These are phyloP conservation scores for Ophiostoma himal-ulmi DNA, from an alignment of 2,329 filamentous ascomycete genomes.

Conservation along the genomic window DNA sequence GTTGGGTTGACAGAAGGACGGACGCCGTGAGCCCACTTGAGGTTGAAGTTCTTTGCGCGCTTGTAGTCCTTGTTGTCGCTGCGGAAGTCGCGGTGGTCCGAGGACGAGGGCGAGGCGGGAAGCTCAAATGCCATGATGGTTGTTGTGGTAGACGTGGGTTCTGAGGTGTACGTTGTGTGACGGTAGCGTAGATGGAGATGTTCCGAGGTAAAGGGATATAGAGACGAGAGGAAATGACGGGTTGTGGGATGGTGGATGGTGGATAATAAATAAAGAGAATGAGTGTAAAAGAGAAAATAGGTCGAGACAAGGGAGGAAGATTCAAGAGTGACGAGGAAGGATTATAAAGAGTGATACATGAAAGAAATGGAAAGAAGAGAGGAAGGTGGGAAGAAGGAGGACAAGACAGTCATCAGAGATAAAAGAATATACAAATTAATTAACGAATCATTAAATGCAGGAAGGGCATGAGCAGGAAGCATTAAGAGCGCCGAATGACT, in stretches of 20 bases:
- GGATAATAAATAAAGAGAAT: neutral
- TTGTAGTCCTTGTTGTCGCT: constrained; percentile 40
- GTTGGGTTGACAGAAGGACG: constrained; percentile 27
- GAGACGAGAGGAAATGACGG: neutral
- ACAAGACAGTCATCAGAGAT: neutral
- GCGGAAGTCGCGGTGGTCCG: constrained; percentile 40
- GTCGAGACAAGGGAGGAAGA: neutral
- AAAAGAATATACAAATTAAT: neutral
- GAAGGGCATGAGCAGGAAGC: constrained; percentile 1
- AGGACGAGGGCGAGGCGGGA: constrained; percentile 21
- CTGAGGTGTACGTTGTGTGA: neutral
- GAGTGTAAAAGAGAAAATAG: neutral
- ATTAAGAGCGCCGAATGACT: constrained; percentile 8
- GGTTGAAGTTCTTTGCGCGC: constrained; percentile 39
- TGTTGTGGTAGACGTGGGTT: neutral
- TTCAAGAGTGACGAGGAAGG: neutral
- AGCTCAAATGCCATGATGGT: constrained; percentile 22
- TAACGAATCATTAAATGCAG: neutral
- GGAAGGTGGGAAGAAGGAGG: no score
- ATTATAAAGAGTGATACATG: no score
- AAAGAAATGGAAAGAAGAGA: neutral
- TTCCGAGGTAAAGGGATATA: neutral
- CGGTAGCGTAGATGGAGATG: neutral
- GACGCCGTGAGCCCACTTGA: constrained; percentile 40
- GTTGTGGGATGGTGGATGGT: neutral